These are phyloP conservation scores for Cladophialophora psammophila DNA, from an alignment of 2,329 filamentous ascomycete species.

Conservation along the genomic window DNA sequence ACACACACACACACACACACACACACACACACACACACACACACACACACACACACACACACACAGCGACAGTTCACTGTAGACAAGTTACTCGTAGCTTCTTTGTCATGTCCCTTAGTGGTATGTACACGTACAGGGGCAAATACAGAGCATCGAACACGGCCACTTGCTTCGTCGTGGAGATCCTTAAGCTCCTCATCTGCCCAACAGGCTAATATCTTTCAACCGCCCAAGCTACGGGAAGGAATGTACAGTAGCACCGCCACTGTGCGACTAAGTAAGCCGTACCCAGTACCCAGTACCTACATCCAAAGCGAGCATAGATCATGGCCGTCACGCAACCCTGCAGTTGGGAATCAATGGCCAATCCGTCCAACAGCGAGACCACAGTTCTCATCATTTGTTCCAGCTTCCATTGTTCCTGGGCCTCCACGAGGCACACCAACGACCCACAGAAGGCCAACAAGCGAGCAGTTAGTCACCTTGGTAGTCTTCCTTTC, in stretches of 20 bases:
- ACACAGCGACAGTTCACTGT: too few relatives aligned
- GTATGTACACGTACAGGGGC: too few relatives aligned
- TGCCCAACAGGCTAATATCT: constrained; percentile 4
- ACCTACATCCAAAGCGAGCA: not conserved
- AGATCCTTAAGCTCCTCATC: not conserved
- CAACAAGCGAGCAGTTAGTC: not conserved
- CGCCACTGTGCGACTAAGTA: not conserved
- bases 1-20: too few relatives aligned
- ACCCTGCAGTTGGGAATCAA: constrained; percentile 1
- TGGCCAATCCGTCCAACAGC: not conserved
- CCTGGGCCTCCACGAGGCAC: constrained; percentile 10
- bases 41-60: too few relatives aligned
- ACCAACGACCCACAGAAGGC: not conserved
- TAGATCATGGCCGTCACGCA: constrained; percentile 2
- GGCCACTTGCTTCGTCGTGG: too few relatives aligned
- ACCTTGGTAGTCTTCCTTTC: not conserved
- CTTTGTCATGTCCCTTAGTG: too few relatives aligned
- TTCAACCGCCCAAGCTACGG: not conserved
- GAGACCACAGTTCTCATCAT: constrained; percentile 21
- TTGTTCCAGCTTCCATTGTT: constrained; percentile 17
- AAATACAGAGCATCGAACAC: too few relatives aligned
- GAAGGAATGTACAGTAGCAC: constrained; percentile 1
- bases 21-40: too few relatives aligned
- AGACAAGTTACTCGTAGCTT: too few relatives aligned
- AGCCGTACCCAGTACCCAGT: not conserved